Conservation (phyloP, 805 yeast genomes). For the Yarrowia bubula region DNA sequence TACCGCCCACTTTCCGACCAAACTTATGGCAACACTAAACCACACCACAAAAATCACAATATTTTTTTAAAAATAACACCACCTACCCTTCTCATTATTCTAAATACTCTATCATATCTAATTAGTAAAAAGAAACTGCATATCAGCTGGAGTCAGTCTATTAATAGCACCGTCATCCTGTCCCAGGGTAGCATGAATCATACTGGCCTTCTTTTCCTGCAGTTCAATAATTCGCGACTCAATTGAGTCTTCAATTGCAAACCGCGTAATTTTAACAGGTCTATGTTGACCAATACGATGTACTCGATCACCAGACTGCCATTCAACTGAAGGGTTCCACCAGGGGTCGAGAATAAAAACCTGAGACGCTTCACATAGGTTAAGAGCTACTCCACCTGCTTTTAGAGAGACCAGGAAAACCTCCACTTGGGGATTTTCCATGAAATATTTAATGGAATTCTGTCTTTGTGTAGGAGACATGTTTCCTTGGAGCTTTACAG, state of each 20-base stretch:
- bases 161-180: constrained; percentile 89
- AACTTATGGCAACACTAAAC: no score
- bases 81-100: no score
- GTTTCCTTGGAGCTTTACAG: constrained; percentile 91
- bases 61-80: no score
- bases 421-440: constrained; percentile 90
- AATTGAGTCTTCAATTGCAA: constrained; percentile 94
- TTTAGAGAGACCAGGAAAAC: constrained; percentile 91
- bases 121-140: constrained; percentile 90
- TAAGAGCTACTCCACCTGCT: constrained; percentile 98
- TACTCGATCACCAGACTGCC: constrained; percentile 98
- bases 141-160: constrained; percentile 85
- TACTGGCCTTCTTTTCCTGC: constrained; percentile 95
- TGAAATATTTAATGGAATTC: constrained; percentile 81
- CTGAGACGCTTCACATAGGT: constrained; percentile 94
- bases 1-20: no score
- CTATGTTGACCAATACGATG: constrained; percentile 96
- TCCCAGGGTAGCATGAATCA: constrained; percentile 96
- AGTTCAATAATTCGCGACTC: constrained; percentile 93
- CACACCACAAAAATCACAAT: no score
- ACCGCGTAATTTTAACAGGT: constrained; percentile 88
- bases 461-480: constrained; percentile 97
- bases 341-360: constrained; percentile 96
- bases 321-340: constrained; percentile 99
- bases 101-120: no score